phyloP scores from a whole-genome alignment of 352 stramenopile species.

The Globisporangium middletonii region DNA sequence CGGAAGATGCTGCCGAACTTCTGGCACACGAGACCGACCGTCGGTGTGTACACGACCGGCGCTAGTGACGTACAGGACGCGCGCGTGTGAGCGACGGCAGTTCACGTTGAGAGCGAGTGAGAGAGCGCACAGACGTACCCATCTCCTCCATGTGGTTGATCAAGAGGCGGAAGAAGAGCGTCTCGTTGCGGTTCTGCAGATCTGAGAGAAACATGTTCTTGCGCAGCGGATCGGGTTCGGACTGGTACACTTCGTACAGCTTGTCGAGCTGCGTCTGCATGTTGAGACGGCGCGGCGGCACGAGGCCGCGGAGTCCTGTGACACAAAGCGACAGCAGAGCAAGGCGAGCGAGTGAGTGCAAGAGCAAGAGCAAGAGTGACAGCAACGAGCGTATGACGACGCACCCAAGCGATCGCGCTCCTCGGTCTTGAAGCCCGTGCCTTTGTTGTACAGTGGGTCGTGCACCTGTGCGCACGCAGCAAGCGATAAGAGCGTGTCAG shows the following conservation, averaged over 20 bases:
- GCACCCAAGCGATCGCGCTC: constrained; percentile 80
- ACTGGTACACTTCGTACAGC: constrained; percentile 61
- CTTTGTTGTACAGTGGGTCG: constrained; percentile 87
- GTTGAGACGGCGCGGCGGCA: constrained; percentile 68
- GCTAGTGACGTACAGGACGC: constrained; percentile 54
- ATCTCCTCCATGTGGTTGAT: constrained; percentile 89
- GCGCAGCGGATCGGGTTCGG: constrained; percentile 5
- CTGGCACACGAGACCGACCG: constrained; percentile 89
- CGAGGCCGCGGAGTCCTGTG: constrained; percentile 69
- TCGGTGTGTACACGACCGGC: constrained; percentile 97
- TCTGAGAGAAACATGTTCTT: constrained; percentile 94
- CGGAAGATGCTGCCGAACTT: constrained; percentile 48
- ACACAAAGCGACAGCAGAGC: background rate
- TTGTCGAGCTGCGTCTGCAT: constrained; percentile 72
- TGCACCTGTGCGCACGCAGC: constrained; percentile 29
- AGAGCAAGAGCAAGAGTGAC: no score
- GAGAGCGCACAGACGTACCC: constrained; percentile 40
- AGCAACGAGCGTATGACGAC: background rate
- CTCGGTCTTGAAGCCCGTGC: constrained; percentile 78
- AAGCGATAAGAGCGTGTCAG: no score
- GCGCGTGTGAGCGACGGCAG: no score
- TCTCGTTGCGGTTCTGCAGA: constrained; percentile 68
- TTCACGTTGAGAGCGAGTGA: no score
- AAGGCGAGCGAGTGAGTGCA: no score
- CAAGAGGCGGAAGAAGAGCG: constrained; percentile 91